A percentile compares a stretch with the other conserved stretches of the same genome.
Evolutionary conservation across 1,284 basidiomycete genomes (phyloP).

Genomic region (Austroboletus novae-zelandiae): DNA sequence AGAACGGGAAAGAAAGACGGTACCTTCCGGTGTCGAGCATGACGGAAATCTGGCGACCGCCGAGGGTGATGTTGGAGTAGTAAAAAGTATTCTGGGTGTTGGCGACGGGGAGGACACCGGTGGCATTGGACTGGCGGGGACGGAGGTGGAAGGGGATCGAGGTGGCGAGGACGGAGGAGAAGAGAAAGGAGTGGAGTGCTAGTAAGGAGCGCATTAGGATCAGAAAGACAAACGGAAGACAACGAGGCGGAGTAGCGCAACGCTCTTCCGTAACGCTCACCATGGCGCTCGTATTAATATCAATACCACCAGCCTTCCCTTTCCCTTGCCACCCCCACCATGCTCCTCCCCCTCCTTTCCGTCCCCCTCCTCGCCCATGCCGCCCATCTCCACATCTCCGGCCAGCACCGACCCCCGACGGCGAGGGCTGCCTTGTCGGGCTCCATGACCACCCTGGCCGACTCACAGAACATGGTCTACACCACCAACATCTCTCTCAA

Average conservation of each 20-base stretch:
- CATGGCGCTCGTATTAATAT: too few species aligned
- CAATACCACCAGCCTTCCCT: not conserved
- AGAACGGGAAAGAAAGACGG: not conserved
- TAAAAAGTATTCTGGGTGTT: conserved; percentile 65
- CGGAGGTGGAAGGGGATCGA: conserved; percentile 48
- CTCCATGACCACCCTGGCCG: conserved; percentile 9
- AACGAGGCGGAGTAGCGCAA: not conserved
- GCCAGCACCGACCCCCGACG: conserved; percentile 6
- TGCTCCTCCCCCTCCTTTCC: conserved; percentile 2
- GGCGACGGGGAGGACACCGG: conserved; percentile 39
- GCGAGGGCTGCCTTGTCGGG: conserved; percentile 20
- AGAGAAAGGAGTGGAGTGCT: conserved; percentile 45
- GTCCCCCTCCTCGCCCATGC: conserved; percentile 7
- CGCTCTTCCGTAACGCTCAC: too few species aligned
- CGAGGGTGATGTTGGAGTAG: conserved; percentile 56
- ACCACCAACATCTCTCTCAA: conserved; percentile 52
- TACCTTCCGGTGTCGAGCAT: conserved; percentile 62
- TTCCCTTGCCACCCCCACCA: conserved; percentile 12
- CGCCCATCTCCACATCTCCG: conserved; percentile 16
- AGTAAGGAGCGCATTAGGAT: conserved; percentile 40
- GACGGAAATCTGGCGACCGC: conserved; percentile 47
- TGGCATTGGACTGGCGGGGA: conserved; percentile 27
- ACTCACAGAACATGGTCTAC: conserved; percentile 49
- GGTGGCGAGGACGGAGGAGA: conserved; percentile 39
- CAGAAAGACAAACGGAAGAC: not conserved